Evolutionary conservation across 441 rosid species (phyloP), one percentile per base, ranked within the genome.

Genomic region (Populus hybrid): DNA sequence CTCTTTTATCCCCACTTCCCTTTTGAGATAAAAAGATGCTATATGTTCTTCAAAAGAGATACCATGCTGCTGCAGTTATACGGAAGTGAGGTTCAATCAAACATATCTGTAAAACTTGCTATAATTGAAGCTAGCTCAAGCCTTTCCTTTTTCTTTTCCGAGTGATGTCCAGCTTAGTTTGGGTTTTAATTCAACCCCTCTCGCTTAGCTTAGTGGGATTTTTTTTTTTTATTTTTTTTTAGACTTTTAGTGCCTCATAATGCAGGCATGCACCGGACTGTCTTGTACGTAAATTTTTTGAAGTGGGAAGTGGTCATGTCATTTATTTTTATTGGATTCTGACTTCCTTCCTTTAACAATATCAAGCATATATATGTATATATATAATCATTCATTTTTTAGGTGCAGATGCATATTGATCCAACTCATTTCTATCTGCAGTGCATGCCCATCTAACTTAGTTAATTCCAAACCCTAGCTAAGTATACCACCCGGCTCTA

Each of bases 31-130:
- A 74, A 21, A 75, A 61, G 79, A 82, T 84, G 82, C 83, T 54
- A 70, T 73, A 66, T 80, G 84, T 67, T 77, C 50, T 64, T 67
- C n/a, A 80, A 78, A 82, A 77, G 78, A 80, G 77, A 82, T 26
- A 78, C 72, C 59, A 36, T 71, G 72, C 67, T n/a, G 6, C 74
- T 32, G 76, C 66, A 24, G 40, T 36, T 23, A 11, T 68, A n/a
- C 11, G 61, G 71, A 78, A 78, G 85, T 76, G 85, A 71, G 78
- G 84, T 76, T 70, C 80, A 80, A 80, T 82, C 87, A 80, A 82
- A 26, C 57, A 24, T 64, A 57, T 63, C 66, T 70, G 72, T 50
- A 61, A 71, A 61, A 72, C 26, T 70, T 26, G 20, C 69, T 64
- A n/a, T 21, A 26, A 57, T 36, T 61, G 46, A 71, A 80, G 54